These are phyloP conservation scores for Paraconiothyrium sp. DNA, from an alignment of 2,329 filamentous ascomycete species.

Conservation along the genomic window DNA sequence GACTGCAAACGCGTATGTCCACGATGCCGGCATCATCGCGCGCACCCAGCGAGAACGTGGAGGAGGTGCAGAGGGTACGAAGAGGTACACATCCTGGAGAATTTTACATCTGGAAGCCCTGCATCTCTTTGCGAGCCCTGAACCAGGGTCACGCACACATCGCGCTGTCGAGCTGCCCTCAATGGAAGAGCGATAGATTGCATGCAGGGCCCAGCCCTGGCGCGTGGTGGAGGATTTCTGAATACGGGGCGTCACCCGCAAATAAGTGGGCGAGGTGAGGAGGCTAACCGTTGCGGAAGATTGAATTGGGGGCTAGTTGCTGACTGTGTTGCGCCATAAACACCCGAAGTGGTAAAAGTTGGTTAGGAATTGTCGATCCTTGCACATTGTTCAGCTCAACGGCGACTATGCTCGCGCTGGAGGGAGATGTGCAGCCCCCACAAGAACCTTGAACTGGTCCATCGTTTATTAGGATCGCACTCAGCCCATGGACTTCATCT, in stretches of 20 bases:
- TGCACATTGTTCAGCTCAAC: not conserved
- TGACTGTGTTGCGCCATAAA: not conserved
- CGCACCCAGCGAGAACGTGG: not conserved
- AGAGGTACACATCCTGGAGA: not conserved
- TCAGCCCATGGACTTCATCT: too few relatives aligned
- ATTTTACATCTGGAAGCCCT: slow-evolving; percentile 1
- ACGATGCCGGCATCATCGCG: not conserved
- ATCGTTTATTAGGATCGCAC: too few relatives aligned
- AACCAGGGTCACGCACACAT: not conserved
- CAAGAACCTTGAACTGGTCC: too few relatives aligned
- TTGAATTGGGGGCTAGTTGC: slow-evolving; percentile 7
- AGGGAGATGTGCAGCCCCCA: not conserved
- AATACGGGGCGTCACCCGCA: not conserved
- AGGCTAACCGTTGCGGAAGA: not conserved
- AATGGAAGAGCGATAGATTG: slow-evolving; percentile 6
- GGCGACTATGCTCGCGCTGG: not conserved
- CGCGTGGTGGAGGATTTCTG: slow-evolving; percentile 2
- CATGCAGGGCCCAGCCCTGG: not conserved
- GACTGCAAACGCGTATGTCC: not conserved
- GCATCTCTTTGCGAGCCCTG: not conserved
- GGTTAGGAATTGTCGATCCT: not conserved
- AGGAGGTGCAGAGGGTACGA: not conserved
- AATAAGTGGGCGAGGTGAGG: not conserved
- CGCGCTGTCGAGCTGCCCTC: not conserved
- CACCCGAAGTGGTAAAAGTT: not conserved